Evolutionary conservation across 2,329 filamentous ascomycete species (phyloP), one percentile per base, ranked within the genome.

Genomic region (Penicillium sp.): DNA sequence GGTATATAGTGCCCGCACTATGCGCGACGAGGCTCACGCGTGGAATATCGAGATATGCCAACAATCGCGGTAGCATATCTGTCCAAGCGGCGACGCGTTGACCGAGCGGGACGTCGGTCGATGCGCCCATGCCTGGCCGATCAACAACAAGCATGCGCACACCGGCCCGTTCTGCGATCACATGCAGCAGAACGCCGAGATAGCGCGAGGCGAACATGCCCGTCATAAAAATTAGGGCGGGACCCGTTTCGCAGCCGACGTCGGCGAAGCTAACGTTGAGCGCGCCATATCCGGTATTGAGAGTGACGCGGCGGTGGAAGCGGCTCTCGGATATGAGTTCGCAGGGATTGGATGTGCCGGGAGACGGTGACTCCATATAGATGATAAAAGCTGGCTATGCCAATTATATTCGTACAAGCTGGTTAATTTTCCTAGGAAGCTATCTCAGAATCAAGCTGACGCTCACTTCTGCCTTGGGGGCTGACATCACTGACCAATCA

Each of bases 1-100:
- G 60, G 56, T 78, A 81, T 1, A 80, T 67, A 0, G 77, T 77
- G 2, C 79, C 79, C 0, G 74, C 72, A 23, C 70, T 75, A 56
- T 81, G 78, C 19, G 72, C 67, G 1, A 74, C 65, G 0, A 81
- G 59, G n/a, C 63, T 66, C 19, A 81, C 72, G 13, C 51, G 56
- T 3, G 44, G 10, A 21, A 68, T 72, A 0, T 65, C 48, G 5
- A 81, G 69, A 43, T 69, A 56, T 4, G 64, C 37, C 6, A 81
- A 66, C 0, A 81, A 63, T 4, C 58, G 61, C 19, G 78, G 77
- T 1, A 80, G 66, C 1, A 72, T 71, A 59, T 80, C 77, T 25
- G 79, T 65, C 72, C 75, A 81, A 21, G 69, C 63, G 5, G 65
- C 44, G 16, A 81, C 65, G 4, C 79, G 70, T 14, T 71, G 49